Conservation (phyloP, 345 rosid genomes). For the Acer negundo region DNA sequence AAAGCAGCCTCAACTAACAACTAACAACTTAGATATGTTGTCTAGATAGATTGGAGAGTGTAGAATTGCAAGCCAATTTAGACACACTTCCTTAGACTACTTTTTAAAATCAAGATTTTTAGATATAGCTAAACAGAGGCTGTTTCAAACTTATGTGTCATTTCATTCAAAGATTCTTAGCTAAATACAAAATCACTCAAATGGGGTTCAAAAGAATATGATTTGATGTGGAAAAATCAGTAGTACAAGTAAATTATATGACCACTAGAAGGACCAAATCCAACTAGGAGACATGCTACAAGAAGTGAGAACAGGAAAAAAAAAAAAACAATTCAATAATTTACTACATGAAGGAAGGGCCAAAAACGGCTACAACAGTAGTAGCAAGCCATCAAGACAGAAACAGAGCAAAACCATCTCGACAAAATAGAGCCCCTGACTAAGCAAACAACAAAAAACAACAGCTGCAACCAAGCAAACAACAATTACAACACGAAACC, state of each 20-base stretch:
- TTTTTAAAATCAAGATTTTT: too few relatives aligned
- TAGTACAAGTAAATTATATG: background rate
- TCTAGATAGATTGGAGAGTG: background rate
- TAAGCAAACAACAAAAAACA: too few relatives aligned
- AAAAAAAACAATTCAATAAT: background rate
- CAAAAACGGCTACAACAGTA: too few relatives aligned
- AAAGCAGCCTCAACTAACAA: background rate
- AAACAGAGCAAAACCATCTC: background rate
- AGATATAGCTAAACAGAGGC: background rate
- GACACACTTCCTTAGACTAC: background rate
- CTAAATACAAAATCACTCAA: background rate
- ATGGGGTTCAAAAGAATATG: background rate
- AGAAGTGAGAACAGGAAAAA: background rate
- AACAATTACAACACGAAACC: too few relatives aligned
- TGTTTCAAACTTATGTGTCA: background rate
- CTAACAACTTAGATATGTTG: background rate
- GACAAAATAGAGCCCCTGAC: too few relatives aligned
- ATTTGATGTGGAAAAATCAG: background rate
- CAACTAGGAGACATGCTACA: background rate
- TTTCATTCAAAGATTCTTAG: background rate
- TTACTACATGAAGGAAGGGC: background rate
- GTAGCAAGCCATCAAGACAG: too few relatives aligned
- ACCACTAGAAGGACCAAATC: background rate
- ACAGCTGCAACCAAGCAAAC: too few relatives aligned
- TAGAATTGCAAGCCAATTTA: background rate